Conservation (phyloP, 805 yeast species). For the Kluyveromyces wickerhamii region DNA sequence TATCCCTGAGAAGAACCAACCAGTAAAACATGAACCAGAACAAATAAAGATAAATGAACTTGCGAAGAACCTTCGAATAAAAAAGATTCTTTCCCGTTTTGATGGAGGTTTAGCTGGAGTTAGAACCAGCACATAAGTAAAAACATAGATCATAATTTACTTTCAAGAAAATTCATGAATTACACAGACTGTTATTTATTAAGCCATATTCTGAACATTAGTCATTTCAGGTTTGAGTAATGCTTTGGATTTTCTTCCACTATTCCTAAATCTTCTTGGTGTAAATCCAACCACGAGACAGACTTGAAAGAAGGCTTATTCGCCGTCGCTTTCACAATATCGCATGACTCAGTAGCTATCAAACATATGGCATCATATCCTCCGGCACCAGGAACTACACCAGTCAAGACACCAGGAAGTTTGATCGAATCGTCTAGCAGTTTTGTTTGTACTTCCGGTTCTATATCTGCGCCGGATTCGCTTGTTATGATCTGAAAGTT, state of each 20-base stretch:
- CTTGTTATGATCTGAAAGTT: constrained; percentile 53
- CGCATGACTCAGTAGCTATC: constrained; percentile 43
- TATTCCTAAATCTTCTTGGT: constrained; percentile 56
- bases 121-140: constrained; percentile 12
- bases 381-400: constrained; percentile 99
- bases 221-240: constrained; percentile 18
- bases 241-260: constrained; percentile 36
- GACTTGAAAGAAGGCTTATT: constrained; percentile 30
- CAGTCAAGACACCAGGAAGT: constrained; percentile 76
- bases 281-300: constrained; percentile 62
- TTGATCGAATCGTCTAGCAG: constrained; percentile 51
- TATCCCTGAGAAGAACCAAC: constrained; percentile 28
- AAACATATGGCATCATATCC: constrained; percentile 90
- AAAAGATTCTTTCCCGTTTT: constrained; percentile 22
- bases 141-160: not conserved
- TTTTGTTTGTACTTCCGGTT: constrained; percentile 68
- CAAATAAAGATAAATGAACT: constrained; percentile 27
- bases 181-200: too few species aligned
- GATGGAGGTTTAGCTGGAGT: constrained; percentile 31
- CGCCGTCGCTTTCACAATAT: constrained; percentile 26
- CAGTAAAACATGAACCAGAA: constrained; percentile 25
- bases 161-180: too few species aligned
- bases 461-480: constrained; percentile 75
- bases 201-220: too few species aligned
- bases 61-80: constrained; percentile 18